Evolutionary conservation across 768 basidiomycete species (phyloP).

Genomic region (Pleurotus tuber-regium): DNA sequence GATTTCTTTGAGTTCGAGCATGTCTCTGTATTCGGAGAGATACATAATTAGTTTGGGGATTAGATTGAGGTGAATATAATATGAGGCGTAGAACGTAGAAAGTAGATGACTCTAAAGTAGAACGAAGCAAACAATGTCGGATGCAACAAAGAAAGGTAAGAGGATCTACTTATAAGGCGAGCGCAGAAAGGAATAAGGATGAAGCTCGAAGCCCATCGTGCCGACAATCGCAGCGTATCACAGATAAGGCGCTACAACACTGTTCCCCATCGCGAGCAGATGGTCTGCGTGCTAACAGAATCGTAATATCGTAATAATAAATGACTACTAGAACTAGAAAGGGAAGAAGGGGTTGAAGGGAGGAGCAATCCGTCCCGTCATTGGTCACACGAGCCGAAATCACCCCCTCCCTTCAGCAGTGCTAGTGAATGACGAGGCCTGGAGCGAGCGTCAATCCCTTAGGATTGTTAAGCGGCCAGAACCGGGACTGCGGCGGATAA

Average conservation of each 20-base stretch:
- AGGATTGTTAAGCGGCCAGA: conserved; percentile 2
- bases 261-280: conserved; percentile 2
- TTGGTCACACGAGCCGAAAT: conserved; percentile 5
- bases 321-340: conserved; percentile 3
- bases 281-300: background rate
- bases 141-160: too few relatives aligned
- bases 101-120: too few relatives aligned
- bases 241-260: background rate
- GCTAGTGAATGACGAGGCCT: background rate
- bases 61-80: too few relatives aligned
- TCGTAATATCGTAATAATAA: background rate
- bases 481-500: conserved; percentile 2
- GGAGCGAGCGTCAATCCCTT: background rate
- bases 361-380: background rate
- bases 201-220: background rate
- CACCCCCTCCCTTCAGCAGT: background rate
- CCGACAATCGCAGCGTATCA: background rate
- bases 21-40: conserved; percentile 38
- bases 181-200: background rate
- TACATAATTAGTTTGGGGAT: conserved; percentile 3
- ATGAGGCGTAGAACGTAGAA: too few relatives aligned
- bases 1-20: conserved; percentile 69
- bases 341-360: too few relatives aligned
- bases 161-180: background rate
- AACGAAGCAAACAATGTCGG: too few relatives aligned